These are phyloP conservation scores for Gaertneriomyces sp. DNA, from an alignment of 192 early-diverging fungal species.

Conservation along the genomic window DNA sequence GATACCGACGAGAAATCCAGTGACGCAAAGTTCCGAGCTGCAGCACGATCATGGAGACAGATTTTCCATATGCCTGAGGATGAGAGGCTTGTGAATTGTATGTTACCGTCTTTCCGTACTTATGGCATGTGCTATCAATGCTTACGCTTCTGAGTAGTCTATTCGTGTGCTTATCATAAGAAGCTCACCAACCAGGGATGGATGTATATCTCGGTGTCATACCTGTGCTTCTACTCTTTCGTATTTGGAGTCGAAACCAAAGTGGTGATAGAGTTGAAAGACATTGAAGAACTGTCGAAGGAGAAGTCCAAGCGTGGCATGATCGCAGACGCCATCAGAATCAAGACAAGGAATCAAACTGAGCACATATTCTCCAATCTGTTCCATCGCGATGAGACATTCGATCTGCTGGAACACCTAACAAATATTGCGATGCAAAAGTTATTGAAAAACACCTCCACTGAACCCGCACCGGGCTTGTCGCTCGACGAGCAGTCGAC, in stretches of 20 bases:
- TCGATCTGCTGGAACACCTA: conserved; percentile 89
- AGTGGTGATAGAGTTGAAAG: conserved; percentile 84
- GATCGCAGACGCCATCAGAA: conserved; percentile 80
- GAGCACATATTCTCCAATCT: conserved; percentile 92
- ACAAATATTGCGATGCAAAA: conserved; percentile 82
- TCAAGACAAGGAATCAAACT: conserved; percentile 74
- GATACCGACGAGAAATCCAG: conserved; percentile 74
- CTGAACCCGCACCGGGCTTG: conserved; percentile 60
- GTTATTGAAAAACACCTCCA: conserved; percentile 76
- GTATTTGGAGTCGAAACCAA: conserved; percentile 91
- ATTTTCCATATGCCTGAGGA: conserved; percentile 74
- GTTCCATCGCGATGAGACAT: conserved; percentile 95
- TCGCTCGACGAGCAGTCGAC: conserved; percentile 38
- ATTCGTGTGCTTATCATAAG: conserved; percentile 84
- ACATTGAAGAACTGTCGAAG: conserved; percentile 82
- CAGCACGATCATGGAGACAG: conserved; percentile 83
- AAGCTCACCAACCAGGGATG: conserved; percentile 90
- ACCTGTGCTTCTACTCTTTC: conserved; percentile 93
- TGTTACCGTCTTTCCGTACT: conserved; percentile 2
- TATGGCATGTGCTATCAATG: background rate
- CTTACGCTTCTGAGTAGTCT: conserved; percentile 50
- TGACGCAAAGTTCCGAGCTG: conserved; percentile 84
- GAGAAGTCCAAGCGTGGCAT: conserved; percentile 89
- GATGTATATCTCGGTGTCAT: conserved; percentile 93
- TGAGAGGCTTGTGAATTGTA: conserved; percentile 90